Evolutionary conservation across 2,329 filamentous ascomycete species (phyloP).

Genomic region (Xylaria sp.): DNA sequence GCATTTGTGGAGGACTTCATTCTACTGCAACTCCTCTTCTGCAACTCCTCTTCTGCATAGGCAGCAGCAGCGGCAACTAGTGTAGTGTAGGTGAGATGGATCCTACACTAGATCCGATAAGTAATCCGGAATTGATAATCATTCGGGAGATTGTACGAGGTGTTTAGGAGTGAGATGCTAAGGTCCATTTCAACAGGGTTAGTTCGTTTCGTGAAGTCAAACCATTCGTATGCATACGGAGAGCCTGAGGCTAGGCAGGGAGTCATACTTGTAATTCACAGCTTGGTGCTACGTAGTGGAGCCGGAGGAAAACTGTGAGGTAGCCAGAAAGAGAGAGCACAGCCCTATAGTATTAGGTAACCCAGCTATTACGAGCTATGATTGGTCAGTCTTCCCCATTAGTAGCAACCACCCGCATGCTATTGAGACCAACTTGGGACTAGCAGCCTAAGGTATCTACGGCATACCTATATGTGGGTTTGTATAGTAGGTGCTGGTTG

Average conservation of each 20-base stretch:
- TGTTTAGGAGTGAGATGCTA: neutral
- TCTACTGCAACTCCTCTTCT: too few relatives aligned
- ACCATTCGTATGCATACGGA: neutral
- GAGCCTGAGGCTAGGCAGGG: neutral
- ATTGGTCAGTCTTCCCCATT: neutral
- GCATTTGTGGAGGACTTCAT: too few relatives aligned
- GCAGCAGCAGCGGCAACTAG: conserved; percentile 1
- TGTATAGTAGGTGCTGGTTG: neutral
- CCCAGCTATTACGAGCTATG: neutral
- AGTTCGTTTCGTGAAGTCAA: neutral
- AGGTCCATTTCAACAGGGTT: neutral
- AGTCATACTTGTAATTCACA: conserved; percentile 2
- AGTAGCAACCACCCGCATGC: neutral
- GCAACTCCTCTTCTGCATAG: too few relatives aligned
- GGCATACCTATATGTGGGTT: too few relatives aligned
- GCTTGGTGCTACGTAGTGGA: neutral
- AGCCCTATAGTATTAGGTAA: neutral
- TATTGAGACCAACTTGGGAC: neutral
- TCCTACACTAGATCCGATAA: neutral
- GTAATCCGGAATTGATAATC: neutral
- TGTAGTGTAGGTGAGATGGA: conserved; percentile 7
- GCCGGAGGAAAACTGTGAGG: neutral
- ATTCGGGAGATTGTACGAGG: neutral
- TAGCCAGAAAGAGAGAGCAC: neutral
- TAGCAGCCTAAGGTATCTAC: too few relatives aligned